Conservation (phyloP, 2,329 filamentous ascomycete genomes). For the Hortaea werneckii region DNA sequence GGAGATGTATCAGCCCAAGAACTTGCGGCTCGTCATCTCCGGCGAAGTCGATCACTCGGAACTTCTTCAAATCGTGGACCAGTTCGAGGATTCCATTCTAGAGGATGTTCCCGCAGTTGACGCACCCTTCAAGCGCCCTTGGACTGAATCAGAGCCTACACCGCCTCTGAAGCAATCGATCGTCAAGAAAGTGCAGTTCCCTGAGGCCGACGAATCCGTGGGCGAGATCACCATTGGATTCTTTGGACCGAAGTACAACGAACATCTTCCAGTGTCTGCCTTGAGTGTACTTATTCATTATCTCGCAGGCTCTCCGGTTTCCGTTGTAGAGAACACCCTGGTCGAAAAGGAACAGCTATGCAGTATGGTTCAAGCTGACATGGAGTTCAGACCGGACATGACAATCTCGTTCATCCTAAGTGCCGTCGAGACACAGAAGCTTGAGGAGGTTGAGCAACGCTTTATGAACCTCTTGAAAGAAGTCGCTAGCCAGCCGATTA, state of each 20-base stretch:
- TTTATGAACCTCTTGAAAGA: constrained; percentile 76
- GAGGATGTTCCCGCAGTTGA: constrained; percentile 68
- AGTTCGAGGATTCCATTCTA: constrained; percentile 79
- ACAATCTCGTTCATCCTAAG: constrained; percentile 80
- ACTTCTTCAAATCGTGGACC: constrained; percentile 69
- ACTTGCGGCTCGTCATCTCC: constrained; percentile 82
- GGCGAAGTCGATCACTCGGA: constrained; percentile 79
- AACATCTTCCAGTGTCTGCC: constrained; percentile 51
- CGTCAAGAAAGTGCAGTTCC: constrained; percentile 76
- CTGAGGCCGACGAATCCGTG: constrained; percentile 89
- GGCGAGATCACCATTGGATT: constrained; percentile 82
- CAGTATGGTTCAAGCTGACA: constrained; percentile 71
- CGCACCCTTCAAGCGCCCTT: constrained; percentile 73
- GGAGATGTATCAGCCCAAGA: constrained; percentile 97
- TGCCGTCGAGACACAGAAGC: constrained; percentile 76
- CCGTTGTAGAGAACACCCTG: constrained; percentile 79
- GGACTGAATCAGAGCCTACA: constrained; percentile 78
- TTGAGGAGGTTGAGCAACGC: constrained; percentile 73
- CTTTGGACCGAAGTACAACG: constrained; percentile 72
- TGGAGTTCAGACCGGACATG: constrained; percentile 68
- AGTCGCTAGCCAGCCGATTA: constrained; percentile 67
- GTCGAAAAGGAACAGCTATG: constrained; percentile 90
- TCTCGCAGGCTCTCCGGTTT: constrained; percentile 85
- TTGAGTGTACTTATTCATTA: constrained; percentile 75
- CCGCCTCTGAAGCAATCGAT: constrained; percentile 61